A percentile compares a stretch with the other conserved stretches of the same genome.
Conservation (phyloP, 2,329 filamentous ascomycete genomes). For the Hirsutella thompsonii region DNA sequence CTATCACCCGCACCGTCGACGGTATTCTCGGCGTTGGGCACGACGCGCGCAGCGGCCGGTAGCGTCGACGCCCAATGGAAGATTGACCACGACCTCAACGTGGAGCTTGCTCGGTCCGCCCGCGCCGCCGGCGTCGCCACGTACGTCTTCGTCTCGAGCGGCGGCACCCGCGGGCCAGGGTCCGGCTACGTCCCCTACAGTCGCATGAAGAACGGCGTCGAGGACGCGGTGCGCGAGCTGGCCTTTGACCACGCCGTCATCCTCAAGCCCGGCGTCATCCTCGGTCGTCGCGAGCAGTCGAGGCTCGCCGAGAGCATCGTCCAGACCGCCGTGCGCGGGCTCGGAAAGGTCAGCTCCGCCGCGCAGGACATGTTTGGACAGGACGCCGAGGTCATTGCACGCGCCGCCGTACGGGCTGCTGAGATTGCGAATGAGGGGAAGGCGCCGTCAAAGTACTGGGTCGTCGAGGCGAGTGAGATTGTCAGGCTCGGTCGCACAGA, state of each 20-base stretch:
- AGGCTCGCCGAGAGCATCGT: slow-evolving; percentile 45
- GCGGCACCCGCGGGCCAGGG: slow-evolving; percentile 29
- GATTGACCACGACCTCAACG: slow-evolving; percentile 78
- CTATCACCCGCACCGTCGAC: slow-evolving; percentile 43
- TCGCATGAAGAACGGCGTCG: slow-evolving; percentile 78
- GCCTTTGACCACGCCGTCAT: slow-evolving; percentile 72
- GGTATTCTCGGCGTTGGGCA: slow-evolving; percentile 70
- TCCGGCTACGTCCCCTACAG: slow-evolving; percentile 34
- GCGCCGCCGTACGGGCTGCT: slow-evolving; percentile 50
- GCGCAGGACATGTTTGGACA: slow-evolving; percentile 58
- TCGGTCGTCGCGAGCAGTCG: slow-evolving; percentile 54
- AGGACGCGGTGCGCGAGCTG: slow-evolving; percentile 59
- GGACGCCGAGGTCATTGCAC: slow-evolving; percentile 59
- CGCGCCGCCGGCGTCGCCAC: slow-evolving; percentile 58
- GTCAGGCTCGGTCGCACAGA: slow-evolving; percentile 51
- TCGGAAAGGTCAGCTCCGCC: slow-evolving; percentile 40
- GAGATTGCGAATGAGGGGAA: slow-evolving; percentile 44
- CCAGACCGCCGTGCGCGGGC: slow-evolving; percentile 37
- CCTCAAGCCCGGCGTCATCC: slow-evolving; percentile 58
- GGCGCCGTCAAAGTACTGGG: slow-evolving; percentile 47
- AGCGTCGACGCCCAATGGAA: slow-evolving; percentile 69
- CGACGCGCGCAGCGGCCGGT: slow-evolving; percentile 64
- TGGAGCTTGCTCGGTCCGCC: slow-evolving; percentile 64
- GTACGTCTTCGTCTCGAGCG: slow-evolving; percentile 64
- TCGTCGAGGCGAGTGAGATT: slow-evolving; percentile 48